These are phyloP conservation scores for Metschnikowia sp. DNA, from an alignment of 805 yeast genomes.

Conservation along the genomic window DNA sequence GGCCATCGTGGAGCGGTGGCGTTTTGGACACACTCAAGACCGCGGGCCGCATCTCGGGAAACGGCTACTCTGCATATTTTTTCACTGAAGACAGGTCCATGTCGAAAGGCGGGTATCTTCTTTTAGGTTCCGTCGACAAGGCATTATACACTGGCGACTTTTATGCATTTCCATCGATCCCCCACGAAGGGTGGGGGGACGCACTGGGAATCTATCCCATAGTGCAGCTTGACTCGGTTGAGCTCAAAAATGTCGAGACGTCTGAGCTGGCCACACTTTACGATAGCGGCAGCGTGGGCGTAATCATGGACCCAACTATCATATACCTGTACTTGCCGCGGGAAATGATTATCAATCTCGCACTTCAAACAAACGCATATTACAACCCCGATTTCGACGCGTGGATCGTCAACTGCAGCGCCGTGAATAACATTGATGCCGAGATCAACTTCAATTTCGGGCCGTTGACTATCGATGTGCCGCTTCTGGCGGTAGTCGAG, in stretches of 20 bases:
- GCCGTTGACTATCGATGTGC: constrained; percentile 46
- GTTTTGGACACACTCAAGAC: constrained; percentile 22
- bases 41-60: constrained; percentile 22
- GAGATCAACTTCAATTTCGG: constrained; percentile 52
- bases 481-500: constrained; percentile 42
- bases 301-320: constrained; percentile 56
- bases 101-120: constrained; percentile 31
- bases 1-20: constrained; percentile 25
- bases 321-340: constrained; percentile 51
- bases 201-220: constrained; percentile 24
- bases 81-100: constrained; percentile 18
- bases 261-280: constrained; percentile 37
- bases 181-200: constrained; percentile 24
- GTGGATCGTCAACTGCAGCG: constrained; percentile 64
- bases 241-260: constrained; percentile 26
- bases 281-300: constrained; percentile 43
- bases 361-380: constrained; percentile 67
- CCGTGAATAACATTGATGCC: constrained; percentile 46
- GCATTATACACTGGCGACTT: constrained; percentile 45
- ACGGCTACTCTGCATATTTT: constrained; percentile 33
- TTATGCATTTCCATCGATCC: constrained; percentile 48
- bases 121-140: constrained; percentile 59
- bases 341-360: constrained; percentile 54
- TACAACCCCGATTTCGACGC: constrained; percentile 43
- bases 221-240: constrained; percentile 24